Percentiles rank a stretch among this genome's conserved stretches.
Conservation (phyloP, 129 eudicot species). For the Rutidosis leptorrhynchoides region DNA sequence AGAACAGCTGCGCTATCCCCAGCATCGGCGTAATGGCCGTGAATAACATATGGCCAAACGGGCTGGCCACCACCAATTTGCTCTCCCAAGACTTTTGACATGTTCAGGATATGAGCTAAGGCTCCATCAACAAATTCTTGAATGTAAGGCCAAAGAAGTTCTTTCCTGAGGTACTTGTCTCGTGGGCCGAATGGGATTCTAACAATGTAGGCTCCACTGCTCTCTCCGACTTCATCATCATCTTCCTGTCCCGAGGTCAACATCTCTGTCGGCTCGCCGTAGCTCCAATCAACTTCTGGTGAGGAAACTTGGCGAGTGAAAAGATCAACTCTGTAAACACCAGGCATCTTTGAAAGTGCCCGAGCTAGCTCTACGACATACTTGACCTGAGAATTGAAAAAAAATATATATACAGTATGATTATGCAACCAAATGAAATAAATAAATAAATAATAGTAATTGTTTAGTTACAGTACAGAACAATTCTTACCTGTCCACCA, state of each 20-base stretch:
- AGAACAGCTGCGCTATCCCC: conserved; percentile 96
- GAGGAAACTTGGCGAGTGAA: conserved; percentile 85
- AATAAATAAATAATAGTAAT: no score
- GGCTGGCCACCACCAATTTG: conserved; percentile 89
- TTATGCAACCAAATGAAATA: no score
- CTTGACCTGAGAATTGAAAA: conserved; percentile 4
- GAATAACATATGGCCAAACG: conserved; percentile 94
- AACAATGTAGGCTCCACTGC: conserved; percentile 90
- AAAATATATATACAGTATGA: no score
- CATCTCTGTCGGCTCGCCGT: conserved; percentile 96
- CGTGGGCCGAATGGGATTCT: conserved; percentile 88
- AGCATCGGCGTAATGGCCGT: conserved; percentile 95
- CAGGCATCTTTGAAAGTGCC: conserved; percentile 80
- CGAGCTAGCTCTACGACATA: conserved; percentile 88
- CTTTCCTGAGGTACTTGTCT: conserved; percentile 70
- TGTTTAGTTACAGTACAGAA: no score
- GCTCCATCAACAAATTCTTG: conserved; percentile 97
- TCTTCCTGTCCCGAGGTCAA: conserved; percentile 60
- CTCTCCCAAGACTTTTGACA: conserved; percentile 81
- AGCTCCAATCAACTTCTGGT: conserved; percentile 93
- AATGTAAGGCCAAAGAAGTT: conserved; percentile 74
- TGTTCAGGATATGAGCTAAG: conserved; percentile 75
- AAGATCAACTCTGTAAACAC: conserved; percentile 82
- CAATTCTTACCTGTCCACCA: conserved; percentile 98
- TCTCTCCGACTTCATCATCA: conserved; percentile 74